Evolutionary conservation across 495 filamentous ascomycete species (phyloP).

Genomic region (Pseudoneurospora amorphoporcata): DNA sequence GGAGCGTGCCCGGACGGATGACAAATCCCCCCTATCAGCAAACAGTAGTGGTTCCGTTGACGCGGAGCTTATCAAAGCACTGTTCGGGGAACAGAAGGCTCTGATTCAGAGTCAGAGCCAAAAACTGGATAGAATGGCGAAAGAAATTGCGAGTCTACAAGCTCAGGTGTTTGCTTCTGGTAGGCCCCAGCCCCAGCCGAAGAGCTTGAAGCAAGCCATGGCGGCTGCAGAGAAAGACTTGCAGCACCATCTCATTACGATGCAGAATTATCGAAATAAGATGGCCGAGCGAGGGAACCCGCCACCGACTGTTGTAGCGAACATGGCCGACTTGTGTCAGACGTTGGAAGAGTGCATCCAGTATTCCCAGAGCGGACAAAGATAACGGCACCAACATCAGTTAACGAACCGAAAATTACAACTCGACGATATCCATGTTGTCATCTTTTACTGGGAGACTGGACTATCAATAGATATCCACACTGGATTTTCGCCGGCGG

Average conservation of each 20-base stretch:
- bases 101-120: constrained; percentile 7
- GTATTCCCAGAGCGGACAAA: background rate
- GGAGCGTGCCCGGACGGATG: background rate
- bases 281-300: background rate
- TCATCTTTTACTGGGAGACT: background rate
- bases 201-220: constrained; percentile 15
- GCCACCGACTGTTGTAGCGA: background rate
- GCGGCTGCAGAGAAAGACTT: constrained; percentile 14
- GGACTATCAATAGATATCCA: background rate
- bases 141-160: background rate
- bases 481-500: background rate
- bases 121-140: background rate
- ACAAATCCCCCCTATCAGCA: background rate
- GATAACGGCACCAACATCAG: background rate
- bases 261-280: constrained; percentile 1
- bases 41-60: background rate
- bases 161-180: background rate
- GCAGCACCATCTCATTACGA: constrained; percentile 2
- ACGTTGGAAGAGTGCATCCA: background rate
- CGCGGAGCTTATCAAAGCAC: background rate
- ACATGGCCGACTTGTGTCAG: background rate
- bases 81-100: background rate
- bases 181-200: background rate
- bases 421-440: background rate
- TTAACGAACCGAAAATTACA: background rate